Conservation (phyloP, 2,329 filamentous ascomycete genomes). For the Cercospora zeina region DNA sequence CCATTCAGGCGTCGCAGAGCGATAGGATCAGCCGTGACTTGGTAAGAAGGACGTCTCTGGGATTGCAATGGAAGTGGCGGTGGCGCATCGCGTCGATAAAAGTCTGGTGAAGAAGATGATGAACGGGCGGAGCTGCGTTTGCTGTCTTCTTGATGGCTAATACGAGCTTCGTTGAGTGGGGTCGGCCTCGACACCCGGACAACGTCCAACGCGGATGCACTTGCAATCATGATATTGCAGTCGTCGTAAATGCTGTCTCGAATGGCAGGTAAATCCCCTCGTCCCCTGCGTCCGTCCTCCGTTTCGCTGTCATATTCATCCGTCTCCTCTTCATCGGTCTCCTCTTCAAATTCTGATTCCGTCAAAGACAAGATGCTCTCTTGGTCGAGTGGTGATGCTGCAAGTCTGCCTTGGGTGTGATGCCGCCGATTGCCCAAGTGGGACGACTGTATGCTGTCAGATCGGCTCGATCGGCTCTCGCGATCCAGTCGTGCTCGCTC, state of each 20-base stretch:
- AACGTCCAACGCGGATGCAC: conserved; percentile 26
- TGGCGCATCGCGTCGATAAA: conserved; percentile 11
- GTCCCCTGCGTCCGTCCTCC: conserved; percentile 6
- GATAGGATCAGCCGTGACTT: conserved; percentile 14
- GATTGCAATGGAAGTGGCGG: conserved; percentile 5
- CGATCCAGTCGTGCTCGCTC: conserved; percentile 10
- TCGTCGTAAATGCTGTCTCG: conserved; percentile 30
- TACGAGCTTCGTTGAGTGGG: conserved; percentile 11
- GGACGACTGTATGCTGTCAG: conserved; percentile 31
- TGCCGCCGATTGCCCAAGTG: conserved; percentile 18
- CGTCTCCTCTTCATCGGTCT: conserved; percentile 16
- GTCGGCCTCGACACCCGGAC: conserved; percentile 24
- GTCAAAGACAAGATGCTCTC: conserved; percentile 26
- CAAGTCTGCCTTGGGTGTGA: conserved; percentile 8
- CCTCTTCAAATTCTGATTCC: conserved; percentile 25
- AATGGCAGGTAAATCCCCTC: conserved; percentile 23
- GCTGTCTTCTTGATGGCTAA: conserved; percentile 13
- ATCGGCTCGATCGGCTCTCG: conserved; percentile 20
- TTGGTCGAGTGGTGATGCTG: conserved; percentile 14
- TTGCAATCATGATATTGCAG: conserved; percentile 24
- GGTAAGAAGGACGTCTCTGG: conserved; percentile 1
- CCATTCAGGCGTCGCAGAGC: conserved; percentile 25
- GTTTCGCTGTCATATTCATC: conserved; percentile 13
- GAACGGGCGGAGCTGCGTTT: conserved; percentile 18
- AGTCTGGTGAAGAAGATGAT: conserved; percentile 19